Evolutionary conservation across 345 rosid genomes (phyloP).

Genomic region (Salix caprea): DNA sequence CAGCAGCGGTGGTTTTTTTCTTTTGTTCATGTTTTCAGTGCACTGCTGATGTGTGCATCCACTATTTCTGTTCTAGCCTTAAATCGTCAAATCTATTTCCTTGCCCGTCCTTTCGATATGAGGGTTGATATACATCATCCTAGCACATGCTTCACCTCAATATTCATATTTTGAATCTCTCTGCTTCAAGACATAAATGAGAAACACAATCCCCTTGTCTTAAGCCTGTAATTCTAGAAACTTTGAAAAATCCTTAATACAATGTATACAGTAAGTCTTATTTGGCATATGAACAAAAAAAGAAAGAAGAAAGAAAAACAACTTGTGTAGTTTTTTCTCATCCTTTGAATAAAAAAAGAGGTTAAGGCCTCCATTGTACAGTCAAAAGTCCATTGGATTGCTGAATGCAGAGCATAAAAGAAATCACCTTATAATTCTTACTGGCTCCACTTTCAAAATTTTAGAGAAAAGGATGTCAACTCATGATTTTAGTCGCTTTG

Average conservation of each 20-base stretch:
- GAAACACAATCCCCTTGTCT: background rate
- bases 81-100: background rate
- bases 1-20: too few relatives aligned
- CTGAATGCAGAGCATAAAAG: background rate
- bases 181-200: background rate
- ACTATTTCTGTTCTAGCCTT: background rate
- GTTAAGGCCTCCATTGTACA: background rate
- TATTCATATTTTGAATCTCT: background rate
- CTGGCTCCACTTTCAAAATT: background rate
- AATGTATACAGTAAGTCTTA: background rate
- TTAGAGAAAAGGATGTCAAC: background rate
- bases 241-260: background rate
- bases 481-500: background rate
- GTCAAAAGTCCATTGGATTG: background rate
- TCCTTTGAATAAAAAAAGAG: background rate
- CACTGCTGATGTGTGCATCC: background rate
- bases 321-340: too few relatives aligned
- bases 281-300: background rate
- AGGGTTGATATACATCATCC: background rate
- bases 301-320: background rate
- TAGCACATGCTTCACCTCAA: background rate
- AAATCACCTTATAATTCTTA: background rate
- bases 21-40: background rate
- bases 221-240: background rate
- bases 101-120: background rate